Evolutionary conservation across 2,329 filamentous ascomycete species (phyloP), one percentile per base, ranked within the genome.

Genomic region (Aspergillus niger): DNA sequence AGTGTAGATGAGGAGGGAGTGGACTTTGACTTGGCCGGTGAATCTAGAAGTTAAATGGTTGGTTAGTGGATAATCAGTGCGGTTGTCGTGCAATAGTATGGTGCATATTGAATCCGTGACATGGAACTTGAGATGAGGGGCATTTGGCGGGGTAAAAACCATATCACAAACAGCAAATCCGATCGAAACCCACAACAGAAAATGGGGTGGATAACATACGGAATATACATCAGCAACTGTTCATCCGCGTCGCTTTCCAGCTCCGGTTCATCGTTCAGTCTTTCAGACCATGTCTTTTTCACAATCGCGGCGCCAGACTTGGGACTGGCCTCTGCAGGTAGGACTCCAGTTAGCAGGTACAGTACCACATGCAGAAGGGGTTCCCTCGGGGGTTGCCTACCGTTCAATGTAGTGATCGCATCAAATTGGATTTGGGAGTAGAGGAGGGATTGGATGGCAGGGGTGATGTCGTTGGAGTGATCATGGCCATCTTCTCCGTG

Each of bases 401-500:
- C 95, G 76, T 99, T 99, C 57, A 97, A 80, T 0, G 94, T 95
- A 39, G 82, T 86, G 64, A 99, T 88, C 28, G 88, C 85, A 77
- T 91, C 89, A 78, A 98, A 97, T 75, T 93, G 87, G 77, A 99
- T 92, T 74, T 97, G 90, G 65, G 91, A 87, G 81, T 97, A 98
- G 38, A 99, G 87, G 44, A 92, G 92, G 69, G 89, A 89, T 77
- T 98, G 94, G 15, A 97, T 83, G 1, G 93, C 94, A 0, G 95
- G 95, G 1, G 91, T 93, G 70, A 97, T 86, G 80, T 98, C 94
- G 80, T 98, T 91, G 50, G 86, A 89, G 79, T 97, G 94, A 76
- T 97, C 92, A 76, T 97, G 92, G 44, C 81, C 85, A 61, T 83
- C 82, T 67, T 81, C 79, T 65, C 81, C 80, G 63, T 83, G 80